phyloP scores from a whole-genome alignment of 2,329 filamentous ascomycete genomes.

The Fusarium nodosum region DNA sequence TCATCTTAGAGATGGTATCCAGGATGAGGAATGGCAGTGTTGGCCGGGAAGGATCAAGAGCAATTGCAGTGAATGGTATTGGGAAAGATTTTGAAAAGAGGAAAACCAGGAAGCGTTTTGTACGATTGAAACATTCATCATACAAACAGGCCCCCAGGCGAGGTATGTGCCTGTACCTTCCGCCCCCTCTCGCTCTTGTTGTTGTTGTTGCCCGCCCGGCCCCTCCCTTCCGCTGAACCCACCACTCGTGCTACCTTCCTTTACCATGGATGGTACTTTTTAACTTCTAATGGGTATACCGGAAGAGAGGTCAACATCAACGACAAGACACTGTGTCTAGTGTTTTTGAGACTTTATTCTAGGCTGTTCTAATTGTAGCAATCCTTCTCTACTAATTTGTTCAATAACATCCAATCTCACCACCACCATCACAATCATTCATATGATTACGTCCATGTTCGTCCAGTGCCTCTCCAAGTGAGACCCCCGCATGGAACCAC shows the following conservation, averaged over 20 bases:
- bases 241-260: conserved; percentile 30
- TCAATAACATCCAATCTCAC: conserved; percentile 4
- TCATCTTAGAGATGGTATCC: conserved; percentile 66
- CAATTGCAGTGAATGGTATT: not conserved
- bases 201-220: conserved; percentile 33
- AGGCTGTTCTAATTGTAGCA: not conserved
- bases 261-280: conserved; percentile 9
- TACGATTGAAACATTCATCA: conserved; percentile 39
- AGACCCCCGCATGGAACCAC: conserved; percentile 8
- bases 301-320: not conserved
- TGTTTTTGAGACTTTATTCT: not conserved
- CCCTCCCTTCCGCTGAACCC: conserved; percentile 42
- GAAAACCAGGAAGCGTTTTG: conserved; percentile 26
- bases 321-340: not conserved
- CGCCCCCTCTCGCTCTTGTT: conserved; percentile 34
- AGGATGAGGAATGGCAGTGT: conserved; percentile 1
- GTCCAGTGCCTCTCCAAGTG: not conserved
- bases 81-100: conserved; percentile 12
- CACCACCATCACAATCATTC: not conserved
- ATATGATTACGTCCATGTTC: not conserved
- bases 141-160: conserved; percentile 17
- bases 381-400: not conserved
- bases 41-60: not conserved
- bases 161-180: conserved; percentile 1
- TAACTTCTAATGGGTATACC: conserved; percentile 1